phyloP scores from a whole-genome alignment of 164 flowering plant species.

The Piper betle region DNA sequence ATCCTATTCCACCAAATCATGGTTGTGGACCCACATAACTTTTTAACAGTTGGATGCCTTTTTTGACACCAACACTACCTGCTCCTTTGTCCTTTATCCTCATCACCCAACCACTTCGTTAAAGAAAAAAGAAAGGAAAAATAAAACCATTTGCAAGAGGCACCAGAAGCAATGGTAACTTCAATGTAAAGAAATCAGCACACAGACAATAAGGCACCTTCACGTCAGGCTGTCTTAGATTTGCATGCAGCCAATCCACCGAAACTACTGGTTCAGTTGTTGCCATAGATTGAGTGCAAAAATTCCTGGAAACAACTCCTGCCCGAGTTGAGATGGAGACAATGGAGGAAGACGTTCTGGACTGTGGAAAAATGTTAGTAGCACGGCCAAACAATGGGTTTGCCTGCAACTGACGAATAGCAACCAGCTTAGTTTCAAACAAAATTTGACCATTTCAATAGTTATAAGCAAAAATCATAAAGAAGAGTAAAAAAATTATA shows the following conservation, averaged over 20 bases:
- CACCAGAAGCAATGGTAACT: neutral
- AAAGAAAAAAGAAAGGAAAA: no score
- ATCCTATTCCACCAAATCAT: no score
- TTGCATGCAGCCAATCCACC: conserved; percentile 87
- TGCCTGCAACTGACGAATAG: conserved; percentile 31
- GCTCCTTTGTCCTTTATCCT: no score
- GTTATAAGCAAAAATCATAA: no score
- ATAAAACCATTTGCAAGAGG: neutral
- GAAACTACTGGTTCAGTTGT: conserved; percentile 84
- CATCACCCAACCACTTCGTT: no score
- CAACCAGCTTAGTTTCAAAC: neutral
- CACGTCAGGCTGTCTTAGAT: conserved; percentile 63
- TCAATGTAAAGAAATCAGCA: neutral
- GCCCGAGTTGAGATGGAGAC: conserved; percentile 29
- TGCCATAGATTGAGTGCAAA: conserved; percentile 35
- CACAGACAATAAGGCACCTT: conserved; percentile 36
- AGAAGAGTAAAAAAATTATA: no score
- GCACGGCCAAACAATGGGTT: conserved; percentile 17
- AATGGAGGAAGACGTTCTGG: conserved; percentile 14
- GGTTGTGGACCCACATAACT: no score
- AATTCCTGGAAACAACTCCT: conserved; percentile 26
- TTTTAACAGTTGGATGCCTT: no score
- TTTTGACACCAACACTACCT: no score
- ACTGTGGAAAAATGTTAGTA: conserved; percentile 5
- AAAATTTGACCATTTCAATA: neutral